Evolutionary conservation across 306 rosid genomes (phyloP), one percentile per base, ranked within the genome.

Genomic region (Cicer yamashitae): DNA sequence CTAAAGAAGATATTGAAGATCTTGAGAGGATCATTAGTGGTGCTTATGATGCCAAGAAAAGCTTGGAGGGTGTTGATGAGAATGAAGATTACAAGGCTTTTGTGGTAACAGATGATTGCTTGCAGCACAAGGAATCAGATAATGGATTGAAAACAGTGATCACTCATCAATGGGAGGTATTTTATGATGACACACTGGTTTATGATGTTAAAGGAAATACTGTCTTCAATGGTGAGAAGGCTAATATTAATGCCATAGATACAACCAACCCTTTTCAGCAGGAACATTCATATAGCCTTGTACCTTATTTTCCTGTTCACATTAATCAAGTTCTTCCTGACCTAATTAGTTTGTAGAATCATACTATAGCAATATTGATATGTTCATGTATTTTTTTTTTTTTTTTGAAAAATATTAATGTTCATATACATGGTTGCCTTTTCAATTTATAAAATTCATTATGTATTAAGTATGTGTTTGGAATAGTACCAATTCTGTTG

Each of bases 81-180:
- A 70, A 60, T 60, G 18, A 60, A 60, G 66, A 79, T 0, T 30
- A 30, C 34, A 82, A 22, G 57, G 84, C 83, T 7, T 56, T 80
- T 63, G 84, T 79, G 59, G 37, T 59, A 11, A 75, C 13, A 46
- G 75, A 60, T 51, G 75, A 60, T 51, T 51, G 13, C 20, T 44
- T 15, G 12, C 50, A 77, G 0, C 40, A 8, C 15, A 65, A 37
- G 50, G 71, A 71, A 18, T 53, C 80, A 8, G 63, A 71, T 22
- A 78, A 81, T 8, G 70, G 38, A 17, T 80, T 86, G 77, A 82
- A 47, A 76, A 94, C 98, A 0, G 83, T 91, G 34, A 84, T 94
- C 10, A 94, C 98, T 0, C 86, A 94, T 3, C 81, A 90, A 43
- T 94, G 97, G 98, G 98, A 87, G 81, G 71, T 82, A 17, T 94